Percentiles rank a stretch among this genome's conserved stretches.
Evolutionary conservation across 2,329 filamentous ascomycete genomes (phyloP).

Genomic region (Rhynchosporium agropyri): DNA sequence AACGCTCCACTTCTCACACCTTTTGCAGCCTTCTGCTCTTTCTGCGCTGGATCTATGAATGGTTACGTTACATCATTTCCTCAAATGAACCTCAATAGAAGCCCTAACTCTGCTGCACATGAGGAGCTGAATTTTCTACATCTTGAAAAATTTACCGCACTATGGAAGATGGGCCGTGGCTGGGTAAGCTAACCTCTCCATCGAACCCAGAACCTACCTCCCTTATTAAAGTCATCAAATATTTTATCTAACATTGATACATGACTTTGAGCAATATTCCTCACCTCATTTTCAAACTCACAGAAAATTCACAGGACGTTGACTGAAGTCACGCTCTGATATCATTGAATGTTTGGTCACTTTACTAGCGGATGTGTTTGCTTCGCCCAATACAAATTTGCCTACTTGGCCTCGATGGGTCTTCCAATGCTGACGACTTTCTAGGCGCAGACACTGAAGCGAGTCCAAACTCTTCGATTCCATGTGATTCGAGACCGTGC

Average conservation of each 20-base stretch:
- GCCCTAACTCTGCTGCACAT: not conserved
- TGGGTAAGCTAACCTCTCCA: not conserved
- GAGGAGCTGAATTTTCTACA: not conserved
- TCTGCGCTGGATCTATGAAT: constrained; percentile 49
- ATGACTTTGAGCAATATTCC: too few relatives aligned
- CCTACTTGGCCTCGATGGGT: not conserved
- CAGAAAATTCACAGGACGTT: too few relatives aligned
- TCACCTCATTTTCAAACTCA: too few relatives aligned
- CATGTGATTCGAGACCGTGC: not conserved
- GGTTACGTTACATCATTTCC: constrained; percentile 39
- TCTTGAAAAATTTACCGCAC: not conserved
- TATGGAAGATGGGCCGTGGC: not conserved
- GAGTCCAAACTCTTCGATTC: constrained; percentile 36
- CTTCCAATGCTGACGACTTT: not conserved
- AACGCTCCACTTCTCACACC: constrained; percentile 46
- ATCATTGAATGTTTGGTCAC: too few relatives aligned
- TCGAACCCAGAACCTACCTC: not conserved
- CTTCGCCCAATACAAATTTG: too few relatives aligned
- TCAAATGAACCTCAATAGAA: not conserved
- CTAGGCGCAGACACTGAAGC: not conserved
- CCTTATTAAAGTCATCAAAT: too few relatives aligned
- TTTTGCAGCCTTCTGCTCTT: constrained; percentile 51
- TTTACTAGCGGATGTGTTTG: too few relatives aligned
- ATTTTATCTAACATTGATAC: too few relatives aligned
- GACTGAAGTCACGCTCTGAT: too few relatives aligned